Evolutionary conservation across 106 monocot genomes (phyloP), one percentile per base, ranked within the genome.

Genomic region (Narthecium ossifragum): DNA sequence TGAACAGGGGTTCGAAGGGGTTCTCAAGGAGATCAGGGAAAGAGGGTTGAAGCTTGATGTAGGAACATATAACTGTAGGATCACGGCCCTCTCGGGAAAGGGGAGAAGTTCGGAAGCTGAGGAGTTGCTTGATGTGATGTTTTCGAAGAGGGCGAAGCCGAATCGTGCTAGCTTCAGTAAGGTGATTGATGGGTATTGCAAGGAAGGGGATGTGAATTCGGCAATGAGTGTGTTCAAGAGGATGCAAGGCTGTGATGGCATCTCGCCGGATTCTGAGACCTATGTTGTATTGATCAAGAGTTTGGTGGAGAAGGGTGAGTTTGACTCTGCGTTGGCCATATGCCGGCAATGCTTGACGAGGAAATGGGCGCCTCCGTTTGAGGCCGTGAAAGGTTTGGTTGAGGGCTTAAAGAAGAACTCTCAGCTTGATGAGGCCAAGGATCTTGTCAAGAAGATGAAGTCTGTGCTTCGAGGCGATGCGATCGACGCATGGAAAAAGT

Each of bases 71-170:
- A 79, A 82, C 26, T 74, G 67, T 57, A 69, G 78, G 57, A 79
- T 90, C 5, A 26, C 71, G 0, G 31, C 41, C 22, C 73, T 79
- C 11, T 90, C 85, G 47, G 38, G 20, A 1, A 67, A 67, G 26
- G 75, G 73, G n/a, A 70, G 59, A 55, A 72, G 60, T 40, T 56
- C 46, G 6, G 70, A 79, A 25, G 92, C 92, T 2, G 80, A 68
- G 61, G 82, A 78, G 37, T 26, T 88, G 55, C 37, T 92, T n/a
- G 84, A 92, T 46, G 67, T 63, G 40, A 85, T 92, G 92, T 27
- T 12, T 9, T 57, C 62, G 13, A 79, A 62, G 2, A 67, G 65
- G 1, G 24, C 88, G 32, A 30, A 62, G 5, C 73, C 92, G 1
- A 85, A 88, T 46, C 15, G 55, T 26, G 12, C 22, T n/a, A 81